Evolutionary conservation across 805 yeast species (phyloP).

Genomic region (Candida succiphila): DNA sequence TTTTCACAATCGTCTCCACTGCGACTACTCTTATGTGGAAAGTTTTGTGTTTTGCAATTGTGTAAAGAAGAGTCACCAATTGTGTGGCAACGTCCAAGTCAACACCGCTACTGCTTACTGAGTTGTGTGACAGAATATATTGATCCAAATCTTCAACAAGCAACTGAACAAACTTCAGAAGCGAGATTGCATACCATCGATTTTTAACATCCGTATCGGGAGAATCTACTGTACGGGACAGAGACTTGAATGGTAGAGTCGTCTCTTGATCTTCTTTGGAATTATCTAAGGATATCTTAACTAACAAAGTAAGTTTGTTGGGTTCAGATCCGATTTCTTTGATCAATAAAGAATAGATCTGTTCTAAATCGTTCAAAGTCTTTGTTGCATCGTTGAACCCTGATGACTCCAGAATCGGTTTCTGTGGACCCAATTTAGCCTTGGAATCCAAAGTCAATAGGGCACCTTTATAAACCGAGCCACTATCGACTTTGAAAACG

Average conservation of each 20-base stretch:
- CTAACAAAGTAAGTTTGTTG: constrained; percentile 21
- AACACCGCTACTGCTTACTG: not conserved
- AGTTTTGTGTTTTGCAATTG: constrained; percentile 26
- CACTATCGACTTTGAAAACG: constrained; percentile 11
- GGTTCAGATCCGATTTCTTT: constrained; percentile 23
- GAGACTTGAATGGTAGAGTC: constrained; percentile 10
- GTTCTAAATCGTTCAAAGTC: constrained; percentile 17
- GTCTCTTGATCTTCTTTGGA: constrained; percentile 3
- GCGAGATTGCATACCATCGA: constrained; percentile 17
- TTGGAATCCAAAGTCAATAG: not conserved
- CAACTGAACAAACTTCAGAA: constrained; percentile 18
- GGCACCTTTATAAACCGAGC: not conserved
- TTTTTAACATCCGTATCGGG: constrained; percentile 7
- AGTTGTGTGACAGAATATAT: constrained; percentile 17
- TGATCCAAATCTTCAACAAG: constrained; percentile 20
- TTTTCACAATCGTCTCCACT: constrained; percentile 22
- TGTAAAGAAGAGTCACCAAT: constrained; percentile 24
- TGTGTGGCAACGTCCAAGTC: constrained; percentile 17
- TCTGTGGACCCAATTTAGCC: not conserved
- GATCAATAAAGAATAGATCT: constrained; percentile 17
- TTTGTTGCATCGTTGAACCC: constrained; percentile 11
- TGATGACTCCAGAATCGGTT: constrained; percentile 3
- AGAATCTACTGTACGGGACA: constrained; percentile 7
- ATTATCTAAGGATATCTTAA: constrained; percentile 7
- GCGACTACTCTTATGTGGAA: constrained; percentile 32